Evolutionary conservation across 768 basidiomycete genomes (phyloP).

Genomic region (Leccinum arenicola): DNA sequence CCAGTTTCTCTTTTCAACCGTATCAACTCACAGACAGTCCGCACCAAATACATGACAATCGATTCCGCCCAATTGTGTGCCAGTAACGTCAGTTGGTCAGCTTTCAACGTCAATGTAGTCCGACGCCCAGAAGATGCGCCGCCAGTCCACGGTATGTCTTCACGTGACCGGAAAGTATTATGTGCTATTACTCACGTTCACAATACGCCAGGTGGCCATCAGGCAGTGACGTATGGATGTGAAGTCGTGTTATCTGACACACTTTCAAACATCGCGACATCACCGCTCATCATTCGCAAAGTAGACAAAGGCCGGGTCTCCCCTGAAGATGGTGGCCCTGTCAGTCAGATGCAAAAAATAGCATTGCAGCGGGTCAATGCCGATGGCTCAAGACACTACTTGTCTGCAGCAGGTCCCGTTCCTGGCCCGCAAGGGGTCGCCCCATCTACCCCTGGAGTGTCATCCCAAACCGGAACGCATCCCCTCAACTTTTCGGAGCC

Average conservation of each 20-base stretch:
- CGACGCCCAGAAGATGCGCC: conserved; percentile 65
- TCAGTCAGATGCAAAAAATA: conserved; percentile 97
- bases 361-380: conserved; percentile 81
- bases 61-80: conserved; percentile 81
- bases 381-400: conserved; percentile 81
- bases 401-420: conserved; percentile 84
- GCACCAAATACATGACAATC: conserved; percentile 97
- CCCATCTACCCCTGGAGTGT: conserved; percentile 72
- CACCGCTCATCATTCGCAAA: conserved; percentile 85
- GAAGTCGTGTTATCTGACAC: conserved; percentile 85
- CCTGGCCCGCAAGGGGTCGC: conserved; percentile 71
- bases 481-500: conserved; percentile 77
- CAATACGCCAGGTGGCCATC: conserved; percentile 54
- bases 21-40: conserved; percentile 94
- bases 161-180: conserved; percentile 47
- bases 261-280: conserved; percentile 80
- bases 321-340: conserved; percentile 87
- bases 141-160: conserved; percentile 59
- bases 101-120: conserved; percentile 90
- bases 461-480: conserved; percentile 76
- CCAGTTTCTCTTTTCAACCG: conserved; percentile 93
- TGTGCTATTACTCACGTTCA: conserved; percentile 40
- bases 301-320: conserved; percentile 87
- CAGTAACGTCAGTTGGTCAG: conserved; percentile 91
- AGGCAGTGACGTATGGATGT: conserved; percentile 89